Base-by-base conservation (phyloP, 2,329 filamentous ascomycete genomes). In the Bipolaris victoriae region DNA sequence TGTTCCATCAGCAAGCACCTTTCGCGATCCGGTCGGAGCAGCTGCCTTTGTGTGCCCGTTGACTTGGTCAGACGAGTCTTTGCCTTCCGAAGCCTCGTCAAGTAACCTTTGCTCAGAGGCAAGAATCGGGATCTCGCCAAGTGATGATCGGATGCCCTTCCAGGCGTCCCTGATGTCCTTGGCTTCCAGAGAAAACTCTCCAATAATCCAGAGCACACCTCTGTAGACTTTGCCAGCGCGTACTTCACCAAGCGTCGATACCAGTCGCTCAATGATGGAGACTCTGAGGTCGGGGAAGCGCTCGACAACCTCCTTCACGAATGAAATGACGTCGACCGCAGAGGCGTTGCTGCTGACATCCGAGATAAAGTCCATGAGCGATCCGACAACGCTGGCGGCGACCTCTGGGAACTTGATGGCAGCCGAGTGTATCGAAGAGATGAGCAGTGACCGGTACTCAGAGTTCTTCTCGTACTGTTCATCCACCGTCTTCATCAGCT, bases 321-420 rank as follows among this genome's bases (percentile, higher is more conserved):
- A 99, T 53, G 92, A 93, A 73, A 99, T 98, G 52, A 99, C 94
- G 77, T 99, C 95, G 29, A 99, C 91, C 1, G 95, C 95, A 1
- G 94, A 97, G 43, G 91, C 90, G 73, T 96, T 97, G 82, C 96
- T 98, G 83, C 96, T 98, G 77, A 98, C 97, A 77, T 99, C 95
- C 49, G 91, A 92, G 71, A 99, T 97, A 75, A 98, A 98, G 78
- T 99, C 95, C 95, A 99, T 99, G 52, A 99, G 85, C 43, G 97
- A 86, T 64, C 95, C 95, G 52, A 99, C 95, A 15, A 99, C 95
- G 73, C 92, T 98, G 44, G 94, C 91, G 24, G 95, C 95, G 61
- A 99, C 94, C 78, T 99, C 94, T 10, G 95, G 98, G 81, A 98
- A 98, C 75, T 96, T 97, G 83, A 99, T 98, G 68, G 95, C 95